Percentiles rank a stretch among this genome's conserved stretches.
Evolutionary conservation across 2,329 filamentous ascomycete genomes (phyloP).

Genomic region (Colletotrichum sp.): DNA sequence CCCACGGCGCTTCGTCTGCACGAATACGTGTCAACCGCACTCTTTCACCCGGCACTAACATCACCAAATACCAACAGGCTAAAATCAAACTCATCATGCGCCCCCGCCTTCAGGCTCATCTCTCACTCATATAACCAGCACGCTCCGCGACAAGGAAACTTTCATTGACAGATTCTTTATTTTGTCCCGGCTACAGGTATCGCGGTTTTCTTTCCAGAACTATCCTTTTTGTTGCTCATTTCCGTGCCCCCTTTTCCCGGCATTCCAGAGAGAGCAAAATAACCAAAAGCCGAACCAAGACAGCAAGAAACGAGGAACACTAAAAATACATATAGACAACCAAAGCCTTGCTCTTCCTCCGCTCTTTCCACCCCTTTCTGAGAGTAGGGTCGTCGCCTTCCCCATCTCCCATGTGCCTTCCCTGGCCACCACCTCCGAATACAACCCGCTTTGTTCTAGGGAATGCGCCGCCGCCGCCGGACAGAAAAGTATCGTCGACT

Average conservation of each 20-base stretch:
- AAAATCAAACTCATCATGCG: background rate
- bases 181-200: background rate
- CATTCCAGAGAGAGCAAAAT: background rate
- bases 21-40: background rate
- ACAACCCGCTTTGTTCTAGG: background rate
- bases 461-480: background rate
- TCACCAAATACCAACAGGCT: background rate
- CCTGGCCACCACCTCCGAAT: background rate
- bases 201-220: background rate
- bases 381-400: background rate
- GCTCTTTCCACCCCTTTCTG: background rate
- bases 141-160: background rate
- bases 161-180: background rate
- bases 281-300: background rate
- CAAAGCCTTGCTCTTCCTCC: background rate
- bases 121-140: background rate
- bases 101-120: background rate
- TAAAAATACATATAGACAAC: conserved; percentile 21
- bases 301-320: background rate
- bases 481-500: conserved; percentile 10
- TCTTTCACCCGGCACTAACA: background rate
- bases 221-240: background rate
- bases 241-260: background rate
- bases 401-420: background rate
- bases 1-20: background rate